phyloP scores from a whole-genome alignment of 2,329 filamentous ascomycete species.

The Colletotrichum kahawae region DNA sequence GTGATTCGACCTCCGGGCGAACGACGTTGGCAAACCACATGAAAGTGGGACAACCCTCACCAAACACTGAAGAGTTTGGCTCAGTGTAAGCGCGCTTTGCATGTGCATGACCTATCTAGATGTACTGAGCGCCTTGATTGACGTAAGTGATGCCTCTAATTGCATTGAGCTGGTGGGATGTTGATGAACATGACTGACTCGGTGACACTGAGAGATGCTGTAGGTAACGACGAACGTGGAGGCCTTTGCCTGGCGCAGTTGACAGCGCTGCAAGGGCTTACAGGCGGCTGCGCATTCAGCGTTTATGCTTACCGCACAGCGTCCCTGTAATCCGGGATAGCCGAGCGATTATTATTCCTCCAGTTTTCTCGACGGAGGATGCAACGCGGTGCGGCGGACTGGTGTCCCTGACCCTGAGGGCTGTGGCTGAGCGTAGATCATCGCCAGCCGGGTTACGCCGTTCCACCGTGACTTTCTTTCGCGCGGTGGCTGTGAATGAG shows the following conservation, averaged over 20 bases:
- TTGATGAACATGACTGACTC: neutral
- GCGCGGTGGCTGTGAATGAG: conserved; percentile 12
- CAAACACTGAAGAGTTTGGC: neutral
- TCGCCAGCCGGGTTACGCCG: neutral
- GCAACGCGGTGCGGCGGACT: neutral
- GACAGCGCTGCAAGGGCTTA: neutral
- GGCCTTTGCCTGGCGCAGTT: neutral
- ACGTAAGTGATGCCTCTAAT: neutral
- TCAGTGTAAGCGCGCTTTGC: neutral
- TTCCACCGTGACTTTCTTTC: neutral
- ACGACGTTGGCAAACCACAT: neutral
- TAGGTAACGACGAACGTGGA: neutral
- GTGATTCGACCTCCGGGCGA: neutral
- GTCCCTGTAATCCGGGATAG: neutral
- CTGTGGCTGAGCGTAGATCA: conserved; percentile 17
- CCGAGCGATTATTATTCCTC: neutral
- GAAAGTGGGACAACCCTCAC: neutral
- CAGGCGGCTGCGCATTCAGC: neutral
- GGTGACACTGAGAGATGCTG: neutral
- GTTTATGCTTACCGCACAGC: neutral
- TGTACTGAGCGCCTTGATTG: neutral
- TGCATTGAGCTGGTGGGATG: neutral
- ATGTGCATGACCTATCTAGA: neutral
- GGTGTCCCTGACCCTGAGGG: neutral
- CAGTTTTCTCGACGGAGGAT: neutral